Percentiles rank a stretch among this genome's conserved stretches.
These are phyloP conservation scores for Aspergillaceae sp. DNA, from an alignment of 2,329 filamentous ascomycete species.

Conservation along the genomic window DNA sequence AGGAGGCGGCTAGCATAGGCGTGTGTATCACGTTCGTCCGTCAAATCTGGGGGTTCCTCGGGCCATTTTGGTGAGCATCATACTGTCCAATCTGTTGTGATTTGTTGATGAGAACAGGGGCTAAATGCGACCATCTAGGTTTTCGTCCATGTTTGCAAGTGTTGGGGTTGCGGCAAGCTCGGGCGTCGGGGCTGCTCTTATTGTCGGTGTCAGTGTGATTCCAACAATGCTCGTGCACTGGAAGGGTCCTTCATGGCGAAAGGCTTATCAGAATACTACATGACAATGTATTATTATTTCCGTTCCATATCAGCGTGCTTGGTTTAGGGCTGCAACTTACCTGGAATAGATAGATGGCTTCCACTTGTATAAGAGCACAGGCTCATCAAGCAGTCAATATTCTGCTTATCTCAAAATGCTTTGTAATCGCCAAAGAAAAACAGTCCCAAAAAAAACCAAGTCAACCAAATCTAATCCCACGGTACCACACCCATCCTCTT, in stretches of 20 bases:
- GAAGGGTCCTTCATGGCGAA: constrained; percentile 17
- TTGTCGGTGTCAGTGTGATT: constrained; percentile 24
- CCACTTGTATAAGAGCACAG: too few relatives aligned
- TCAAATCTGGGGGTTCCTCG: constrained; percentile 31
- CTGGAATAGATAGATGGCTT: too few relatives aligned
- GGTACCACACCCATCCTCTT: too few relatives aligned
- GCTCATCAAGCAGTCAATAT: too few relatives aligned
- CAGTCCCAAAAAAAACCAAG: too few relatives aligned
- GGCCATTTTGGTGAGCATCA: constrained; percentile 29
- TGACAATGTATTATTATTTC: too few relatives aligned
- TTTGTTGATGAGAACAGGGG: background rate
- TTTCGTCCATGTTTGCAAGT: constrained; percentile 26
- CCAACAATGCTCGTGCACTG: constrained; percentile 24
- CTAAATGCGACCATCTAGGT: constrained; percentile 14
- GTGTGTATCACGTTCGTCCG: constrained; percentile 54
- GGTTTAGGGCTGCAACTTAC: too few relatives aligned
- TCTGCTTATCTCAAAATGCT: too few relatives aligned
- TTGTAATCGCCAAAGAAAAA: too few relatives aligned
- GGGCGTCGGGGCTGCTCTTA: constrained; percentile 22
- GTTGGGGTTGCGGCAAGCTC: constrained; percentile 25
- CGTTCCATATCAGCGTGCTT: too few relatives aligned
- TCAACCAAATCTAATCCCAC: too few relatives aligned
- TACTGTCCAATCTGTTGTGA: background rate
- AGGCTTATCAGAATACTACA: too few relatives aligned
- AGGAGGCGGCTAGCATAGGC: constrained; percentile 50